Conservation (phyloP, 2,329 filamentous ascomycete species). For the Exophiala calicioides region DNA sequence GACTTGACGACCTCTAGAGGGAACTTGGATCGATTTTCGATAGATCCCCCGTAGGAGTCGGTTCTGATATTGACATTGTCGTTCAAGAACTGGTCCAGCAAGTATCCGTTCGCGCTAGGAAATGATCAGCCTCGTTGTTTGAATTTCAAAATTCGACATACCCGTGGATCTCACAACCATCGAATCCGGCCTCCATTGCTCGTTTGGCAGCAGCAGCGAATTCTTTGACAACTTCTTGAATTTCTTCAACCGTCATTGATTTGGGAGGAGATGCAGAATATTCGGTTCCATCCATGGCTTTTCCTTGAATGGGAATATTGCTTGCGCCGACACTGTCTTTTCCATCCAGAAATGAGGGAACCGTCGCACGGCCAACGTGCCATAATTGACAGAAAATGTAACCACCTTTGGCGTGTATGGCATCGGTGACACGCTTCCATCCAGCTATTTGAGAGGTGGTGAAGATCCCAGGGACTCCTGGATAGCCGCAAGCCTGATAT, state of each 20-base stretch:
- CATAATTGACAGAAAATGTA: slow-evolving; percentile 47
- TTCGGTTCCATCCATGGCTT: slow-evolving; percentile 40
- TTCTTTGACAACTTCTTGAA: slow-evolving; percentile 40
- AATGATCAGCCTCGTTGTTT: slow-evolving; percentile 26
- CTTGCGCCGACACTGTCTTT: slow-evolving; percentile 31
- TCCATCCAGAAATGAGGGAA: slow-evolving; percentile 42
- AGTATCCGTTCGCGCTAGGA: slow-evolving; percentile 53
- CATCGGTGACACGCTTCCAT: slow-evolving; percentile 55
- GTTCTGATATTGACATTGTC: slow-evolving; percentile 53
- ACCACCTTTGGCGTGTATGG: slow-evolving; percentile 54
- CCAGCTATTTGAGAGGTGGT: slow-evolving; percentile 45
- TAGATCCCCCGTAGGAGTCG: slow-evolving; percentile 53
- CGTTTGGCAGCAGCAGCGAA: slow-evolving; percentile 46
- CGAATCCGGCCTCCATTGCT: slow-evolving; percentile 59
- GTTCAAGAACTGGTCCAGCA: slow-evolving; percentile 56
- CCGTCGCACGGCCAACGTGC: slow-evolving; percentile 41
- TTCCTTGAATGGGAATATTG: slow-evolving; percentile 41
- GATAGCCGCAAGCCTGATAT: slow-evolving; percentile 36
- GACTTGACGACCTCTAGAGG: slow-evolving; percentile 56
- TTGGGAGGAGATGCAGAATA: slow-evolving; percentile 36
- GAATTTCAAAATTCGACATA: slow-evolving; percentile 21
- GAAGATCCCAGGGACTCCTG: slow-evolving; percentile 31
- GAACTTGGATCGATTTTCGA: slow-evolving; percentile 58
- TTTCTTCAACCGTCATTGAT: slow-evolving; percentile 42
- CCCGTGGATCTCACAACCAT: slow-evolving; percentile 50